Base-by-base conservation (phyloP, 2,329 filamentous ascomycete genomes). In the Fusarium torulosum region DNA sequence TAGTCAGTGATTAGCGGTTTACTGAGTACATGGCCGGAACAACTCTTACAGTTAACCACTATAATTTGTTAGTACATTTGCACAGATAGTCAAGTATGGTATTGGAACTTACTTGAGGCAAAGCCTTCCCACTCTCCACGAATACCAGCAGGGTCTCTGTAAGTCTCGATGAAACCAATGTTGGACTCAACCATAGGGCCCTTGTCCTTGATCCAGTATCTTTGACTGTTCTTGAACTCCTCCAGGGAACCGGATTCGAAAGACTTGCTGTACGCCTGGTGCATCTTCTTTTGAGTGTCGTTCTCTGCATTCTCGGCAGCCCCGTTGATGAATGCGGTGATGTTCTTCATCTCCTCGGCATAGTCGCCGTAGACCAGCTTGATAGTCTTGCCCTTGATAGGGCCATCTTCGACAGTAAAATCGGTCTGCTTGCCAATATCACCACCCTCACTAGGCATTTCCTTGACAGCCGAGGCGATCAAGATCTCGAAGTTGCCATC, bases 111-210 rank as follows among this genome's bases (percentile, higher is more conserved):
- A 78, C 78, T 86, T 44, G 91, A 91, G 44, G 91, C 91, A 75
- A 96, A 94, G 3, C 92, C 92, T 78, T 96, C 92, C 90, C 91
- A 96, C 76, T 96, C 93, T 62, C 90, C 92, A 66, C 92, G 86
- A 31, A 94, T 87, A 60, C 93, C 92, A 61, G 91, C 89, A 29
- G 93, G 93, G 74, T 96, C 93, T 71, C 92, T 85, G 77, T 96
- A 96, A 0, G 92, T 94, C 80, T 96, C 92, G 51, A 96, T 91
- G 75, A 96, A 96, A 2, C 92, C 92, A 70, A 95, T 86, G 76
- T 95, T 93, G 43, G 86, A 90, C 79, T 96, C 92, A 33, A 96
- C 88, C 79, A 87, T 88, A 6, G 93, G 93, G 20, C 90, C 90
- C 77, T 94, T 92, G 76, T 96, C 92, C 74, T 89, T 88, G 68